These are phyloP conservation scores for Lipomyces kockii DNA, from an alignment of 805 yeast genomes.

Conservation along the genomic window DNA sequence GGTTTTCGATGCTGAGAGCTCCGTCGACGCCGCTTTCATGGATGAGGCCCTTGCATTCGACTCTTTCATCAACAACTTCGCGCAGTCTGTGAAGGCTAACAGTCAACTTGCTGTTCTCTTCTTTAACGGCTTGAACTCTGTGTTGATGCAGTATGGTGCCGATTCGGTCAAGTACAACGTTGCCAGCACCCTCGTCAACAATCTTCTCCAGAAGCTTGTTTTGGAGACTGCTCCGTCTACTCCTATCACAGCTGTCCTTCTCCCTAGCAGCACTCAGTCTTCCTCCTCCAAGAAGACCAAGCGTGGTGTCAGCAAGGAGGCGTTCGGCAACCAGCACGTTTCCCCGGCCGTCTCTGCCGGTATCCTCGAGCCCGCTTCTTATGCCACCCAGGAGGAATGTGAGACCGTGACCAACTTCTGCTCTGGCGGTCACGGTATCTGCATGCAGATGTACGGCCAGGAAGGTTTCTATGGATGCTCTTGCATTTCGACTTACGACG, in stretches of 20 bases:
- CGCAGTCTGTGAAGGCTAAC: conserved; percentile 33
- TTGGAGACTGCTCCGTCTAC: conserved; percentile 35
- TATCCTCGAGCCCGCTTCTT: conserved; percentile 34
- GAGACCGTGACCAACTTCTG: conserved; percentile 44
- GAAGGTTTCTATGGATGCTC: conserved; percentile 45
- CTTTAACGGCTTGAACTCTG: conserved; percentile 31
- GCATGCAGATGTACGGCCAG: conserved; percentile 41
- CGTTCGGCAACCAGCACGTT: conserved; percentile 36
- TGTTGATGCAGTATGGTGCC: conserved; percentile 31
- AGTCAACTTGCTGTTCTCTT: conserved; percentile 35
- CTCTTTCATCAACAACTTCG: conserved; percentile 30
- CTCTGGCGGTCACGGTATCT: conserved; percentile 47
- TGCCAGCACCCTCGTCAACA: conserved; percentile 32
- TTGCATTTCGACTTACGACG: conserved; percentile 44
- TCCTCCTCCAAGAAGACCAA: conserved; percentile 36
- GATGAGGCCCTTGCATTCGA: conserved; percentile 37
- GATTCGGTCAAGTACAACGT: conserved; percentile 34
- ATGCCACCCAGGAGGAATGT: conserved; percentile 44
- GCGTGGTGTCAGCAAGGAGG: conserved; percentile 27
- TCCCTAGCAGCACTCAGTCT: conserved; percentile 28
- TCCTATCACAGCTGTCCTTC: conserved; percentile 36
- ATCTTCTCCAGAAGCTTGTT: conserved; percentile 34
- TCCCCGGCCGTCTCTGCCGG: conserved; percentile 36
- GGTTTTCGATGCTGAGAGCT: conserved; percentile 27
- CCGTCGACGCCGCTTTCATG: conserved; percentile 36